Conservation (phyloP, 139 green algal genomes). For the Nannochloris sp. region DNA sequence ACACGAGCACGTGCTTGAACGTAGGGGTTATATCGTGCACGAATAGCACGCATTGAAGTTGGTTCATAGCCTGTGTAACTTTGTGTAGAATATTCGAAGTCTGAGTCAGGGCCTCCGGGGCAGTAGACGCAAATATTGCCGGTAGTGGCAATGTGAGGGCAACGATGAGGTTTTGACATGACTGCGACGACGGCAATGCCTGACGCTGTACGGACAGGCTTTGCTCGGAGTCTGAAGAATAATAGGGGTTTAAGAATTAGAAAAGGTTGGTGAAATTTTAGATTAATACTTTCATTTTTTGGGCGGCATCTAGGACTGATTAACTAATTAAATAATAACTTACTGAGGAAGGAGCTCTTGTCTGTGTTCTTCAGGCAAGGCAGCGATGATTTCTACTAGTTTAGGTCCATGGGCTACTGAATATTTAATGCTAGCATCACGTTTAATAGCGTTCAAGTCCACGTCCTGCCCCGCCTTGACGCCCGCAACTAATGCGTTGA, state of each 20-base stretch:
- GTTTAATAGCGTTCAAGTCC: slow-evolving; percentile 76
- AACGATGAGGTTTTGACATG: slow-evolving; percentile 98
- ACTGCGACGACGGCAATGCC: slow-evolving; percentile 97
- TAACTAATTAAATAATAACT: slow-evolving; percentile 3
- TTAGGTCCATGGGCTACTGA: slow-evolving; percentile 63
- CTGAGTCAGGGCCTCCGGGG: slow-evolving; percentile 90
- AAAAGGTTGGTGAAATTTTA: neutral
- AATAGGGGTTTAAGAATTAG: neutral
- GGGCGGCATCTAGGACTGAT: neutral
- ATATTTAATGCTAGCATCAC: slow-evolving; percentile 30
- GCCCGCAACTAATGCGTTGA: slow-evolving; percentile 52
- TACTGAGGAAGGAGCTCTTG: slow-evolving; percentile 72
- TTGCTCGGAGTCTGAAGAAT: slow-evolving; percentile 51
- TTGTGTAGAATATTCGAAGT: slow-evolving; percentile 98
- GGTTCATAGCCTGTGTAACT: slow-evolving; percentile 91
- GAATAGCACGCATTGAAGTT: slow-evolving; percentile 94
- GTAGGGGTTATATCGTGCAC: slow-evolving; percentile 91
- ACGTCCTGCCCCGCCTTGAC: slow-evolving; percentile 67
- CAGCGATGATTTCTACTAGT: slow-evolving; percentile 96
- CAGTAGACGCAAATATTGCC: slow-evolving; percentile 99
- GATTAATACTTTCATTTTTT: neutral
- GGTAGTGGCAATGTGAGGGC: slow-evolving; percentile 98
- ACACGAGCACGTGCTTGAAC: slow-evolving; percentile 80
- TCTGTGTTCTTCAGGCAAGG: slow-evolving; percentile 87
- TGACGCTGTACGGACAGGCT: slow-evolving; percentile 86